phyloP scores from a whole-genome alignment of 2,329 filamentous ascomycete species.

The Pyricularia pennisetigena region DNA sequence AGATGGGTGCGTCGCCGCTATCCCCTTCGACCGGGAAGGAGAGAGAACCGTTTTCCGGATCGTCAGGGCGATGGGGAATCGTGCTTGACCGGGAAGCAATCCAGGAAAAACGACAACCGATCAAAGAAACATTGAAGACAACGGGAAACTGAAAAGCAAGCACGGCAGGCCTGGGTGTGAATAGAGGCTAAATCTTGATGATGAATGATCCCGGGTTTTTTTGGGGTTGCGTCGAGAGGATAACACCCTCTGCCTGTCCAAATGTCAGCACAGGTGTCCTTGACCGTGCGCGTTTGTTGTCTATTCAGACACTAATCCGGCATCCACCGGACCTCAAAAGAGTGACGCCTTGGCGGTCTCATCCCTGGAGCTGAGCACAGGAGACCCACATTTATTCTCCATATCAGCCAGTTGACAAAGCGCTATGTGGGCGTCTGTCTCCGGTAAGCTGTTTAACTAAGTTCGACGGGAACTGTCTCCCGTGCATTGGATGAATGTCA shows the following conservation, averaged over 20 bases:
- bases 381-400: not conserved
- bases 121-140: not conserved
- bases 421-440: not conserved
- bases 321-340: not conserved
- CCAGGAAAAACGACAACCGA: not conserved
- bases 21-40: not conserved
- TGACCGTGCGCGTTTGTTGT: not conserved
- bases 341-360: not conserved
- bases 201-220: not conserved
- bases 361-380: not conserved
- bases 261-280: not conserved
- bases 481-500: not conserved
- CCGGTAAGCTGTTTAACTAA: not conserved
- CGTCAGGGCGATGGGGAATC: not conserved
- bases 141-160: not conserved
- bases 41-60: not conserved
- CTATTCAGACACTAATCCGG: slow-evolving; percentile 1
- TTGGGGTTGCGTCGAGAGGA: not conserved
- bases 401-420: not conserved
- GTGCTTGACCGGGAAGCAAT: not conserved
- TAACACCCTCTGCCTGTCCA: not conserved
- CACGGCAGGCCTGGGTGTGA: not conserved
- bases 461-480: not conserved
- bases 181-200: not conserved
- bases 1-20: not conserved